Evolutionary conservation across 2,329 filamentous ascomycete genomes (phyloP).

Genomic region (Beauveria rudraprayagi): DNA sequence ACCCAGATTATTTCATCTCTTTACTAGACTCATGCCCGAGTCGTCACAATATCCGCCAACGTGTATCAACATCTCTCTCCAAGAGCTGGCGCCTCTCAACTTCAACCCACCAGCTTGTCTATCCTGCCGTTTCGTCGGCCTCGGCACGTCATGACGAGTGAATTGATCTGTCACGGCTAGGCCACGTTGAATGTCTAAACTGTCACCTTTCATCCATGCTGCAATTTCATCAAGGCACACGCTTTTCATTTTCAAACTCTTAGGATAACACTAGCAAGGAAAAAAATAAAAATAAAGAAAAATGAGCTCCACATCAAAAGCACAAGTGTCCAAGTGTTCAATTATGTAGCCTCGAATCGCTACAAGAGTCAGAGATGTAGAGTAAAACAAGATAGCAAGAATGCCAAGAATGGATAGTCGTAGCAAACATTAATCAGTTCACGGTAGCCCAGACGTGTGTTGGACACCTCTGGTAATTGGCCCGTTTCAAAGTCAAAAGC

Average conservation of each 20-base stretch:
- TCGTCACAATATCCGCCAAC: neutral
- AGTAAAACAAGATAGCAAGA: neutral
- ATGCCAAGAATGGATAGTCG: neutral
- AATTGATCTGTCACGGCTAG: neutral
- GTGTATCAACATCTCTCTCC: slow-evolving; percentile 2
- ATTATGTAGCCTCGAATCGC: slow-evolving; percentile 7
- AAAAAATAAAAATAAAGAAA: slow-evolving; percentile 13
- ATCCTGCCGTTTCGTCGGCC: neutral
- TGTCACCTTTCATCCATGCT: neutral
- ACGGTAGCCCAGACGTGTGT: neutral
- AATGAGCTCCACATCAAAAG: slow-evolving; percentile 14
- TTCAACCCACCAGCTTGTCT: neutral
- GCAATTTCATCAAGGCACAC: neutral
- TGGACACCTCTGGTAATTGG: neutral
- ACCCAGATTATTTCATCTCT: neutral
- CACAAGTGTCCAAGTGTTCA: slow-evolving; percentile 19
- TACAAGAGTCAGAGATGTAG: neutral
- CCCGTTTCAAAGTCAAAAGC: neutral
- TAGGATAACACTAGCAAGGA: slow-evolving; percentile 10
- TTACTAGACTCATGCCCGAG: neutral
- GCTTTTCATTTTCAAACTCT: neutral
- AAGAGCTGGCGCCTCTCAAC: neutral
- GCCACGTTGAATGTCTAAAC: neutral
- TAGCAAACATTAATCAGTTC: slow-evolving; percentile 5
- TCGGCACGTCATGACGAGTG: neutral